Conservation (phyloP, 441 rosid genomes). For the Francoa sonchifolia region DNA sequence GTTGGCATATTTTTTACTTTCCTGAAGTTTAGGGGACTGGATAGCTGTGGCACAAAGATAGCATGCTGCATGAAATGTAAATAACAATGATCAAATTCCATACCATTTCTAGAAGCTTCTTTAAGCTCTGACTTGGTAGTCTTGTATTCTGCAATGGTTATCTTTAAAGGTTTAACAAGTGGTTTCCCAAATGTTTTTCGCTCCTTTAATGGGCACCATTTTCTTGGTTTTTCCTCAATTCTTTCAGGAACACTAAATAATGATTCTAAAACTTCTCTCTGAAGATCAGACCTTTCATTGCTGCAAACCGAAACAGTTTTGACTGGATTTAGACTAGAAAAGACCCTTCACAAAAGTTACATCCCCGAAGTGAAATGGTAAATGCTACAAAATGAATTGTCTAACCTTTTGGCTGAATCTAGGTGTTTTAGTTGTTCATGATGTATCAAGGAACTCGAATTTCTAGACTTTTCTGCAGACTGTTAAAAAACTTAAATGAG, state of each 20-base stretch:
- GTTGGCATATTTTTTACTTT: too few relatives aligned
- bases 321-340: too few relatives aligned
- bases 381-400: conserved; percentile 8
- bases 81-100: conserved; percentile 4
- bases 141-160: conserved; percentile 16
- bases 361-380: conserved; percentile 1
- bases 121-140: conserved; percentile 16
- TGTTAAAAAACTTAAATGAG: conserved; percentile 7
- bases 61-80: too few relatives aligned
- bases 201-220: conserved; percentile 13
- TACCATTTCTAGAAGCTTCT: conserved; percentile 23
- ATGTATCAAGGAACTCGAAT: not conserved
- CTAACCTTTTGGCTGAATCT: conserved; percentile 24
- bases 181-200: conserved; percentile 25
- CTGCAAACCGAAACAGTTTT: too few relatives aligned
- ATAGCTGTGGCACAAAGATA: too few relatives aligned
- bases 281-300: conserved; percentile 17
- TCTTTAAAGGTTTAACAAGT: conserved; percentile 20
- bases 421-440: conserved; percentile 11
- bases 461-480: conserved; percentile 10
- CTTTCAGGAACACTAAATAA: conserved; percentile 32
- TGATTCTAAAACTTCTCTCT: conserved; percentile 32
- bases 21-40: too few relatives aligned
- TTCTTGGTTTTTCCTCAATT: conserved; percentile 23
- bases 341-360: conserved; percentile 4